Percentiles rank a stretch among this genome's conserved stretches.
Conservation (phyloP, 1,284 basidiomycete genomes). For the Microbotryum saponariae region DNA sequence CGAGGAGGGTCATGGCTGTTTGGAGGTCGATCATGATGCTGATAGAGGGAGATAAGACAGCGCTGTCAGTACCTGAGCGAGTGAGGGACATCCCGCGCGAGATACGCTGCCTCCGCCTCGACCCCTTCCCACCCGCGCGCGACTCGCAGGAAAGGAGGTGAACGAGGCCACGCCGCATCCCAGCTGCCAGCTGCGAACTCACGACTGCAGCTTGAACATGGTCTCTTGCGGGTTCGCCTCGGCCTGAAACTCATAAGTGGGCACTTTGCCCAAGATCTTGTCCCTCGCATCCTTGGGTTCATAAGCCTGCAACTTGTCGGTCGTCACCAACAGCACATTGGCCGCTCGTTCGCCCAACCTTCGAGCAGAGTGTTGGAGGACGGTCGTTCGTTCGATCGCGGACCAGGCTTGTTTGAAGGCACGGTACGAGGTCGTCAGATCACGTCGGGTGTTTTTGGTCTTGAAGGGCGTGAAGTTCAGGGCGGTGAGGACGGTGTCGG, state of each 20-base stretch:
- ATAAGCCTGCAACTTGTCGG: background rate
- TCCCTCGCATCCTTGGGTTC: slow-evolving; percentile 3
- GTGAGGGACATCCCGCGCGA: no score
- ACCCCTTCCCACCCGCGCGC: no score
- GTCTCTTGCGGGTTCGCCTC: slow-evolving; percentile 1
- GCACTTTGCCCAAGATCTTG: background rate
- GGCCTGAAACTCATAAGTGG: slow-evolving; percentile 15
- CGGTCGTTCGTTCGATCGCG: slow-evolving; percentile 5
- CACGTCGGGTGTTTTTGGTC: slow-evolving; percentile 7
- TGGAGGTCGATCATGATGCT: slow-evolving; percentile 20
- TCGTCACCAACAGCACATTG: slow-evolving; percentile 3
- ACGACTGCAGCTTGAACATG: slow-evolving; percentile 20
- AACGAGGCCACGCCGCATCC: no score
- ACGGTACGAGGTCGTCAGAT: slow-evolving; percentile 8
- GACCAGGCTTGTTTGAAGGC: slow-evolving; percentile 4
- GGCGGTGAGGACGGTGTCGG: background rate
- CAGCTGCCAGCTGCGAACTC: background rate
- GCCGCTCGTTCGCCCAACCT: slow-evolving; percentile 10
- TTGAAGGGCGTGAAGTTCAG: slow-evolving; percentile 6
- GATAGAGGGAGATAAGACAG: background rate
- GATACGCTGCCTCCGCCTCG: no score
- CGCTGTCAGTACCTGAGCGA: background rate
- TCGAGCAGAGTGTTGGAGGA: background rate
- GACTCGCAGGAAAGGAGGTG: no score
- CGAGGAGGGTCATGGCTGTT: slow-evolving; percentile 8